Evolutionary conservation across 192 early-diverging fungal genomes (phyloP).

Genomic region (Mortierella alpina): DNA sequence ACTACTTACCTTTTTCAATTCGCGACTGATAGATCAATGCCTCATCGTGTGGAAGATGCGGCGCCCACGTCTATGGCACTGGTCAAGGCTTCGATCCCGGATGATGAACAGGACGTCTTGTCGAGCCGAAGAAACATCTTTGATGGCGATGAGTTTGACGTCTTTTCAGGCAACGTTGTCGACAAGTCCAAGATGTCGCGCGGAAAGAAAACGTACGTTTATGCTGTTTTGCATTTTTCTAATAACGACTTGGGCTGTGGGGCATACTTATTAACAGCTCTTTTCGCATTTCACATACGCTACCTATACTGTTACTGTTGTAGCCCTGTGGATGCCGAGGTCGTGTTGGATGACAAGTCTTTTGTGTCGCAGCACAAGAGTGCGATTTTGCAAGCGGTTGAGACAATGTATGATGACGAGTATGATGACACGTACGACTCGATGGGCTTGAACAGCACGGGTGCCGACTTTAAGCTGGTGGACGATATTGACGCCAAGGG

Average conservation of each 20-base stretch:
- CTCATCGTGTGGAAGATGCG: constrained; percentile 6
- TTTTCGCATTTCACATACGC: too few relatives aligned
- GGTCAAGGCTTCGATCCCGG: background rate
- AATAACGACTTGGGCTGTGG: background rate
- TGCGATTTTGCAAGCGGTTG: constrained; percentile 57
- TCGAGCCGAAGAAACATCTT: constrained; percentile 81
- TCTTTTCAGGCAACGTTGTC: constrained; percentile 74
- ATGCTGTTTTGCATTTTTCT: background rate
- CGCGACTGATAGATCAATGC: constrained; percentile 7
- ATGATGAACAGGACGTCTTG: constrained; percentile 58
- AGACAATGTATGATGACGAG: constrained; percentile 82
- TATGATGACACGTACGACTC: constrained; percentile 95
- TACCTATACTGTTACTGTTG: too few relatives aligned
- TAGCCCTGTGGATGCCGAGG: constrained; percentile 57
- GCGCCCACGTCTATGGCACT: constrained; percentile 10
- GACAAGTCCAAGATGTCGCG: constrained; percentile 73
- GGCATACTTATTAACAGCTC: background rate
- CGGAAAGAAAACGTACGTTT: constrained; percentile 75
- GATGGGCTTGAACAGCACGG: constrained; percentile 67
- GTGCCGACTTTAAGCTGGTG: constrained; percentile 61
- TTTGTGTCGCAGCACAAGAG: constrained; percentile 63
- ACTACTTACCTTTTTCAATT: background rate
- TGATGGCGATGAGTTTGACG: constrained; percentile 95
- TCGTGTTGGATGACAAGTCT: constrained; percentile 66
- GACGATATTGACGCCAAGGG: constrained; percentile 67